Percentiles rank a stretch among this genome's conserved stretches.
phyloP scores from a whole-genome alignment of 2,329 filamentous ascomycete species.

The Westerdykella ornata region DNA sequence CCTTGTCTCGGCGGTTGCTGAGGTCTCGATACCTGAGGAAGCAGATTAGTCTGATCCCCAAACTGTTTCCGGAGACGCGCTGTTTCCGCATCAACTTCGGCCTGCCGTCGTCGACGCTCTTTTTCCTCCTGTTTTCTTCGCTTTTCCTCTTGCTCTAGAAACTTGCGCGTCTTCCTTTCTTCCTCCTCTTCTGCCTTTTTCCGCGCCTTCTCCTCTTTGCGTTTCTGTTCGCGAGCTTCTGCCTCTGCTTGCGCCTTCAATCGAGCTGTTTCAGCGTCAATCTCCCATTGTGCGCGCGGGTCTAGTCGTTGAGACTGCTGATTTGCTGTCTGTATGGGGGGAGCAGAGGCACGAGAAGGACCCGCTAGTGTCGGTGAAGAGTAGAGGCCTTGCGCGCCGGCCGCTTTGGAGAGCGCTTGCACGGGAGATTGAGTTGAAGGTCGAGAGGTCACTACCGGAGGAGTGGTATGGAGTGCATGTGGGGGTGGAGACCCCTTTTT shows the following conservation, averaged over 20 bases:
- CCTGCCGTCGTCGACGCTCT: constrained; percentile 50
- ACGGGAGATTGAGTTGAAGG: constrained; percentile 22
- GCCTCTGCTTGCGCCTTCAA: constrained; percentile 40
- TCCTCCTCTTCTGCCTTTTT: constrained; percentile 53
- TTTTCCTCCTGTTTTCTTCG: constrained; percentile 61
- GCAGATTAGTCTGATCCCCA: constrained; percentile 42
- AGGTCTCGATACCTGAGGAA: constrained; percentile 13
- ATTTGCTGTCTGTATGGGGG: constrained; percentile 20
- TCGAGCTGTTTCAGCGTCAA: constrained; percentile 46
- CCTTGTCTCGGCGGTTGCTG: constrained; percentile 12
- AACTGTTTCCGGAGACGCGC: constrained; percentile 63
- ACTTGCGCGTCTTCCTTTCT: constrained; percentile 35
- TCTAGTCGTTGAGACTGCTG: constrained; percentile 32
- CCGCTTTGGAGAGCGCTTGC: constrained; percentile 13
- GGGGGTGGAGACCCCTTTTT: constrained; percentile 33
- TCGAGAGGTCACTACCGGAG: constrained; percentile 30
- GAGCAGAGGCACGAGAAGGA: constrained; percentile 25
- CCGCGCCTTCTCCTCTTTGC: constrained; percentile 43
- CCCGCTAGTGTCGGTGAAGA: constrained; percentile 9
- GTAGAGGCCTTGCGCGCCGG: constrained; percentile 14
- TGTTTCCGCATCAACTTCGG: constrained; percentile 64
- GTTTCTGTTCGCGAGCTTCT: constrained; percentile 45
- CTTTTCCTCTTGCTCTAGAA: constrained; percentile 39
- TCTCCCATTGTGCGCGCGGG: constrained; percentile 48
- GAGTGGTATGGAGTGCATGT: constrained; percentile 20